phyloP scores from a whole-genome alignment of 2,329 filamentous ascomycete species.

The Phaeosphaeria sp. region DNA sequence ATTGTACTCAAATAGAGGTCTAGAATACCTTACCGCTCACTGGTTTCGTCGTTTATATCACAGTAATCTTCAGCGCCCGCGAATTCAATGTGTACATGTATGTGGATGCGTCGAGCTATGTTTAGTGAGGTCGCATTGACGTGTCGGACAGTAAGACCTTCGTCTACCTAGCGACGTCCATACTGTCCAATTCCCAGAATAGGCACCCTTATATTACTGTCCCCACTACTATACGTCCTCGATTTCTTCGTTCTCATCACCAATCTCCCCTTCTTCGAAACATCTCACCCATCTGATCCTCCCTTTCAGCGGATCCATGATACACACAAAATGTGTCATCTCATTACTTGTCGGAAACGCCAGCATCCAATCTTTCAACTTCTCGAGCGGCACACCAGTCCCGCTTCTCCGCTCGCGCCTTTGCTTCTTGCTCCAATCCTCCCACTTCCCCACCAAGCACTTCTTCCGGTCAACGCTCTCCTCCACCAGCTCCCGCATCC shows the following conservation, averaged over 20 bases:
- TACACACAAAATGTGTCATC: slow-evolving; percentile 63
- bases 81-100: no score
- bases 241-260: not conserved
- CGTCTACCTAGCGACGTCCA: no score
- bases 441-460: slow-evolving; percentile 41
- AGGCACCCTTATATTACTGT: not conserved
- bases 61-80: no score
- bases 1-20: no score
- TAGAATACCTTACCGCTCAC: no score
- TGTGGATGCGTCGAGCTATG: no score
- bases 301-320: slow-evolving; percentile 63
- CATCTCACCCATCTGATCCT: slow-evolving; percentile 54
- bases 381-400: slow-evolving; percentile 39
- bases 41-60: no score
- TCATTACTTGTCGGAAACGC: slow-evolving; percentile 64
- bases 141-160: no score
- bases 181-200: no score
- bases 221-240: not conserved
- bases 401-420: slow-evolving; percentile 8
- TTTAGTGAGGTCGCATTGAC: no score
- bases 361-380: slow-evolving; percentile 58
- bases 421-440: slow-evolving; percentile 6
- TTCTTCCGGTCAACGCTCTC: slow-evolving; percentile 45
- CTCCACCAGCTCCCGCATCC: slow-evolving; percentile 36
- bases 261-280: slow-evolving; percentile 19